Percentiles rank a stretch among this genome's conserved stretches.
Conservation (phyloP, 1,139 yeast genomes). For the Suhomyces bokatorum region DNA sequence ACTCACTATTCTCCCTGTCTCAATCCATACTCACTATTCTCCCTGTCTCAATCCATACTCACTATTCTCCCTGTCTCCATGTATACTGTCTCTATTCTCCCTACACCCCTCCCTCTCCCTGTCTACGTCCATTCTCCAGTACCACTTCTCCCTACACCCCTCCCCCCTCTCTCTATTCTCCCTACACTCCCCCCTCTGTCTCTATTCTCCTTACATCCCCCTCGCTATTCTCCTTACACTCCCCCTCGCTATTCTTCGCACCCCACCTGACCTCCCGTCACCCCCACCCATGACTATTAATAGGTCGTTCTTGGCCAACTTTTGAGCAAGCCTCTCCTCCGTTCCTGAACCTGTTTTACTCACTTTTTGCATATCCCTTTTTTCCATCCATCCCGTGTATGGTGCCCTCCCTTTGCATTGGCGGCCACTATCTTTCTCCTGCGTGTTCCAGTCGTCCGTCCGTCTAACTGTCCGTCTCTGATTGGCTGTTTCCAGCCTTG, state of each 20-base stretch:
- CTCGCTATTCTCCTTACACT: background rate
- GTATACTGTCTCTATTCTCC: no score
- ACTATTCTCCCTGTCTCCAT: no score
- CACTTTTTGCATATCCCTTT: conserved; percentile 8
- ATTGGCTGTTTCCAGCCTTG: background rate
- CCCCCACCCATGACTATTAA: conserved; percentile 4
- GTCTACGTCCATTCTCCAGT: background rate
- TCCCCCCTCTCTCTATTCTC: background rate
- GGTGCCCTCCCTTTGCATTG: conserved; percentile 5
- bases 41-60: no score
- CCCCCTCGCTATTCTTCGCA: background rate
- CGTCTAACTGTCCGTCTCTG: no score
- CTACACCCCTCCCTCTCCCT: no score
- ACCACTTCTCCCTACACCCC: background rate
- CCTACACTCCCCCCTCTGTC: background rate
- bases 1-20: no score
- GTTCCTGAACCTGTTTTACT: background rate
- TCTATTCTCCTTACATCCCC: background rate
- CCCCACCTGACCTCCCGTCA: background rate
- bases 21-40: no score
- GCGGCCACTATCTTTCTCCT: background rate
- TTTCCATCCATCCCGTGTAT: conserved; percentile 5
- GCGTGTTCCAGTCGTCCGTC: background rate
- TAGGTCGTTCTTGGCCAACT: conserved; percentile 7
- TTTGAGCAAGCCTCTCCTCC: conserved; percentile 6